Base-by-base conservation (phyloP, 805 yeast genomes). In the Kodamaea sagamina region DNA sequence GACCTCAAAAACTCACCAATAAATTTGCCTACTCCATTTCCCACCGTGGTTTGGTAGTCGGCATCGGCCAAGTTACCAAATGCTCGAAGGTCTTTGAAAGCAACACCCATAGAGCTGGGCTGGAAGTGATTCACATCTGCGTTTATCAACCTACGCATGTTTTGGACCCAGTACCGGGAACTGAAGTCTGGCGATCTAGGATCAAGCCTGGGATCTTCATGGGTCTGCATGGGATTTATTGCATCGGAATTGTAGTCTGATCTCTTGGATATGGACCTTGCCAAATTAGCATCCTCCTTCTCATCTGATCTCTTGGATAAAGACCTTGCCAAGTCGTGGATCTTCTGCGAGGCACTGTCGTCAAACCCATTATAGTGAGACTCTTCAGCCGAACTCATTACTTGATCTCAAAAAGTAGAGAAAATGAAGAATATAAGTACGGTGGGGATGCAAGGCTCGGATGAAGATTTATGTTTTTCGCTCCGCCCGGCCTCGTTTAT, bases 101-200 rank as follows among this genome's bases (percentile, higher is more conserved):
- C 51, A 25, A 51, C 41, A n/a, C 55, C 55, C 22, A 51, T 38
- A 5, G 34, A 28, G 4, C 49, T 36, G 2, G 55, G 55, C 40
- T 44, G 43, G 37, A 36, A 51, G 47, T 51, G 42, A 25, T 37
- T 48, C 13, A 38, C 43, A 29, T 51, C 53, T 2, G 44, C 29
- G 36, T 47, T 43, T 3, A 37, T 17, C 16, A 51, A 19, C 36
- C 41, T 43, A 11, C 43, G 35, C 43, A 49, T 43, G 21, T 46
- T 46, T 16, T 36, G 39, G 22, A 51, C 45, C 54, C 54, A 51
- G 18, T 36, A 31, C 24, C 25, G 28, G 22, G 54, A 37, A 31
- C 42, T 37, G 38, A 51, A 51, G 9, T 25, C 36, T 7, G 34
- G 36, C 8, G 48, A 42, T 26, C 41, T 36, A 12, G 54, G 54